Conservation (phyloP, 2,329 filamentous ascomycete species). For the Torrubiella hemipterigena region DNA sequence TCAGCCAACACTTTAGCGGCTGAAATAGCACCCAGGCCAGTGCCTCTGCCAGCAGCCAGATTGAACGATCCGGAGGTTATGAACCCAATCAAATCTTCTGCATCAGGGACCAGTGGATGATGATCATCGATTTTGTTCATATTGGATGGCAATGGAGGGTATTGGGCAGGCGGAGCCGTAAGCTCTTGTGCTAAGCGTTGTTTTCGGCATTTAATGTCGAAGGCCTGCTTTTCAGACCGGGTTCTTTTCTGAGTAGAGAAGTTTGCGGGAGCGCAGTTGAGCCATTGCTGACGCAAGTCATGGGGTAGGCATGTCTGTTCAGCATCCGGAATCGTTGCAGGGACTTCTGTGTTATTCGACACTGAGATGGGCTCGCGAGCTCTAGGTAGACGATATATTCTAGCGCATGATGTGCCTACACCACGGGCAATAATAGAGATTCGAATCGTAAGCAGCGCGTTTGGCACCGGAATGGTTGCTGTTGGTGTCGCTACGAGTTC, state of each 20-base stretch:
- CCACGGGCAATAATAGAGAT: conserved; percentile 61
- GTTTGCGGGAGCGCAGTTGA: conserved; percentile 35
- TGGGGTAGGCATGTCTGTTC: conserved; percentile 19
- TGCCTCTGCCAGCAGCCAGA: conserved; percentile 61
- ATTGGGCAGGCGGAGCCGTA: conserved; percentile 20
- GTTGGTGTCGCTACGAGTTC: conserved; percentile 8
- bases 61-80: conserved; percentile 80
- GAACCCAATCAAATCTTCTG: conserved; percentile 74
- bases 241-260: conserved; percentile 4
- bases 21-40: conserved; percentile 61
- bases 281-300: conserved; percentile 58
- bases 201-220: conserved; percentile 25
- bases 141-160: conserved; percentile 22
- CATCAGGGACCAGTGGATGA: conserved; percentile 61
- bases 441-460: conserved; percentile 46
- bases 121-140: conserved; percentile 33
- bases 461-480: conserved; percentile 15
- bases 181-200: conserved; percentile 36
- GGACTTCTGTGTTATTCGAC: conserved; percentile 29
- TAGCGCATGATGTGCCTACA: conserved; percentile 56
- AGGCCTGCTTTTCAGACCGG: conserved; percentile 5
- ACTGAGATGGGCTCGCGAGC: conserved; percentile 9
- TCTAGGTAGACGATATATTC: conserved; percentile 72
- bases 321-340: conserved; percentile 27
- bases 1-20: conserved; percentile 40